Percentiles rank a stretch among this genome's conserved stretches.
These are phyloP conservation scores for Fusarium sambucinum DNA, from an alignment of 2,329 filamentous ascomycete species.

Conservation along the genomic window DNA sequence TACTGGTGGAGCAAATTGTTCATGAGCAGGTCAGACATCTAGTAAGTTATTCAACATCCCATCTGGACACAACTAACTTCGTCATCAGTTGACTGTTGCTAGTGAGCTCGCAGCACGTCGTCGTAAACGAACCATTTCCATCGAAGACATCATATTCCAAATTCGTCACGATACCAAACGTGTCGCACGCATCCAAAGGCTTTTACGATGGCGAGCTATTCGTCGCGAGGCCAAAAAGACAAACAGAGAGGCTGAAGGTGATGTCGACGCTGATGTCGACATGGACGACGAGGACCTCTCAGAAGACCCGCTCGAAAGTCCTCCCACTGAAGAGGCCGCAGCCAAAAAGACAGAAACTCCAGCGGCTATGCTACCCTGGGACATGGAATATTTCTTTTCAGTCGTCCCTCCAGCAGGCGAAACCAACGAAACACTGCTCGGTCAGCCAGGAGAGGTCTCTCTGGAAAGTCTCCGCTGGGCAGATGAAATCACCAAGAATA, in stretches of 20 bases:
- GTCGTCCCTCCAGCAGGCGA: constrained; percentile 85
- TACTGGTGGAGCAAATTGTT: constrained; percentile 95
- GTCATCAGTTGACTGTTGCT: constrained; percentile 78
- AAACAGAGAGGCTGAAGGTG: constrained; percentile 63
- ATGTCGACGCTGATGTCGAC: constrained; percentile 72
- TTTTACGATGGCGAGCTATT: constrained; percentile 97
- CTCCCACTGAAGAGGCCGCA: constrained; percentile 69
- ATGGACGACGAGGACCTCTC: constrained; percentile 76
- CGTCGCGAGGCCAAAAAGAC: constrained; percentile 80
- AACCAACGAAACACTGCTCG: constrained; percentile 58
- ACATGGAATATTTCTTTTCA: constrained; percentile 87
- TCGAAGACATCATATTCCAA: constrained; percentile 91
- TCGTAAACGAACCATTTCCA: constrained; percentile 88
- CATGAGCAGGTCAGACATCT: constrained; percentile 95
- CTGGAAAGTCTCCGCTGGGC: constrained; percentile 91
- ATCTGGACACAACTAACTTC: neutral
- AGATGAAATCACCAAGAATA: constrained; percentile 93
- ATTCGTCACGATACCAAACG: constrained; percentile 96
- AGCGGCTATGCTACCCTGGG: constrained; percentile 93
- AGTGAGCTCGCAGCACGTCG: constrained; percentile 90
- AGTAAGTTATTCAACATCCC: constrained; percentile 58
- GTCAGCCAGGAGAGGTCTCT: constrained; percentile 91
- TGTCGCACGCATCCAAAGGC: constrained; percentile 90
- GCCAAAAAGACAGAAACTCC: constrained; percentile 82
- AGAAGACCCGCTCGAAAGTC: constrained; percentile 76